Evolutionary conservation across 2,329 filamentous ascomycete genomes (phyloP), one percentile per base, ranked within the genome.

Genomic region (Pestalotiopsis sp.): DNA sequence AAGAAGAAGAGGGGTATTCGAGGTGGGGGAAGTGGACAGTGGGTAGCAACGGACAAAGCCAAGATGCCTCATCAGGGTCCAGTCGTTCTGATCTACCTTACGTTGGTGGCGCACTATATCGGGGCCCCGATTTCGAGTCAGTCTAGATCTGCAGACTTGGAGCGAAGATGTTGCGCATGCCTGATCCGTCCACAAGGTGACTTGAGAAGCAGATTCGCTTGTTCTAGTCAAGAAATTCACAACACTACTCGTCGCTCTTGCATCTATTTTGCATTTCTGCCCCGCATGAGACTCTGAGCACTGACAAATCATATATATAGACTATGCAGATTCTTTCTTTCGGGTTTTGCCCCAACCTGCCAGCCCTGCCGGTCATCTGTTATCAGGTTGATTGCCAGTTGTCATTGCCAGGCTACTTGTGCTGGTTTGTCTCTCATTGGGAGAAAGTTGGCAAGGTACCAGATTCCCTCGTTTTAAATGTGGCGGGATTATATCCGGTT

Each of bases 381-480:
- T 36, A 36, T 36, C 31, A 36, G 31, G 6, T 36, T 36, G 6
- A 36, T 36, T 36, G 31, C 31, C 31, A 36, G 31, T 36, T 36
- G 31, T 36, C 31, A 9, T n/a, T 52, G 45, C 17, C 14, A n/a
- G 45, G 9, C 45, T 36, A 36, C 31, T 36, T 4, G 11, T 52
- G 45, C 45, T n/a, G 9, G 45, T 52, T 14, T 20, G 3, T 52
- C 17, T 52, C 6, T 52, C 20, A 9, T n/a, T n/a, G 14, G 17
- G 3, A n/a, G 17, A 11, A 9, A n/a, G 7, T 52, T 52, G 45
- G 20, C 7, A 20, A 52, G 45, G 17, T n/a, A n/a, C 52, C 27
- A 60, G 6, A n/a, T 27, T 36, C 52, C 56, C n/a, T 66, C 38
- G 65, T 56, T 56, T 66, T 23, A 13, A 38, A 62, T 63, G 66